These are phyloP conservation scores for Globisporangium cystogenes DNA, from an alignment of 352 stramenopile species.

Conservation along the genomic window DNA sequence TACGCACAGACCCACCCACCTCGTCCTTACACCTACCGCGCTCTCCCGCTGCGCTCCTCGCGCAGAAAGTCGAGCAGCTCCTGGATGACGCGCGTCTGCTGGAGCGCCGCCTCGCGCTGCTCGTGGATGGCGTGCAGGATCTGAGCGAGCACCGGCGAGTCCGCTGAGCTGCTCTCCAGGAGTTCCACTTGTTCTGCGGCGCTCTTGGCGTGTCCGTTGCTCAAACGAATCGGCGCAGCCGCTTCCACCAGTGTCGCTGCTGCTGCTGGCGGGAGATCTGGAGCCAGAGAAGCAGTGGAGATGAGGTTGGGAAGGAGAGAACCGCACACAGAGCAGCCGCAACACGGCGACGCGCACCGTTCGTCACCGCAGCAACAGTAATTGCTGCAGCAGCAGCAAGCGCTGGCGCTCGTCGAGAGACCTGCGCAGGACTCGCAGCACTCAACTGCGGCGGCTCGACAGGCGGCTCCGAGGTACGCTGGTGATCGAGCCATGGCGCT, in stretches of 20 bases:
- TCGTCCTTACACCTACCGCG: conserved; percentile 11
- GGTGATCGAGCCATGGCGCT: not conserved
- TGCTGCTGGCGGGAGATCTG: no score
- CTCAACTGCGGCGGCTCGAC: not conserved
- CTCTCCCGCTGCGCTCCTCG: conserved; percentile 9
- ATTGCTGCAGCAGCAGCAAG: no score
- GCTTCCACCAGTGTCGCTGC: no score
- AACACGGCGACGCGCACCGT: not conserved
- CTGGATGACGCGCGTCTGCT: not conserved
- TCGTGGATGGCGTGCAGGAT: conserved; percentile 17
- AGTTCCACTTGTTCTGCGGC: no score
- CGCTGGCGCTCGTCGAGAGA: not conserved
- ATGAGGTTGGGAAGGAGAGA: no score
- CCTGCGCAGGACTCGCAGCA: not conserved
- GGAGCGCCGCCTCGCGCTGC: conserved; percentile 17
- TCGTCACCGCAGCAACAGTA: no score
- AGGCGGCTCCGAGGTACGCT: not conserved
- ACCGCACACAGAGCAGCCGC: no score
- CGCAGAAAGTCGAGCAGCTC: not conserved
- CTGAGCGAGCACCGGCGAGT: not conserved
- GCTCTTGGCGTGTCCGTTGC: no score
- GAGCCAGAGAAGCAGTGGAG: no score
- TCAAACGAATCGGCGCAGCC: no score
- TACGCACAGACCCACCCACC: no score
- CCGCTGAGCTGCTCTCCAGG: no score